These are phyloP conservation scores for Gracilaria domingensis DNA, from an alignment of 23 red algal genomes.

Conservation along the genomic window DNA sequence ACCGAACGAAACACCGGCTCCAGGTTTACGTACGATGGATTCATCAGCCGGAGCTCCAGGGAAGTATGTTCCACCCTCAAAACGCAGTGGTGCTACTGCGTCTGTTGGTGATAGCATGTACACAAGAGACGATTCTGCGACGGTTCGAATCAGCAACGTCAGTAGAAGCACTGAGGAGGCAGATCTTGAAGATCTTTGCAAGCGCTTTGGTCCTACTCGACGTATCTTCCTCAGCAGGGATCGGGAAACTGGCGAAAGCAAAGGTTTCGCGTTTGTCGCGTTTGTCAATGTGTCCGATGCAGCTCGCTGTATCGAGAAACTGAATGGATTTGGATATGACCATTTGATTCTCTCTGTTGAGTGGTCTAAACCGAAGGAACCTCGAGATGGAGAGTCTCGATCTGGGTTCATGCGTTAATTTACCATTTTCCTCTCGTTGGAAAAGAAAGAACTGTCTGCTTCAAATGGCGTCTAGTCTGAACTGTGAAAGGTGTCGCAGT, in stretches of 20 bases:
- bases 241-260: constrained; percentile 88
- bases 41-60: constrained; percentile 42
- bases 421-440: not conserved
- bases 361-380: constrained; percentile 94
- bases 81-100: constrained; percentile 69
- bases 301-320: constrained; percentile 83
- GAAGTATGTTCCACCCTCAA: constrained; percentile 91
- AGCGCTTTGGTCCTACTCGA: constrained; percentile 82
- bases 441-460: not conserved
- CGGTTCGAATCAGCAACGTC: constrained; percentile 97
- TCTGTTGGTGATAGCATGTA: constrained; percentile 75
- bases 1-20: constrained; percentile 54
- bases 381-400: constrained; percentile 62
- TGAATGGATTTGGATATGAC: constrained; percentile 96
- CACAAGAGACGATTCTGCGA: constrained; percentile 88
- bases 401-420: constrained; percentile 29
- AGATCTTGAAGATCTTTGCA: constrained; percentile 91
- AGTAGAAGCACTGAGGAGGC: constrained; percentile 88
- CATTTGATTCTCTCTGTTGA: constrained; percentile 97
- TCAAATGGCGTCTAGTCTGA: not conserved
- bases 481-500: too few species aligned
- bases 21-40: constrained; percentile 46
- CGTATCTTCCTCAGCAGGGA: constrained; percentile 94
- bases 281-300: constrained; percentile 79
- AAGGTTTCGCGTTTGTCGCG: constrained; percentile 97